These are phyloP conservation scores for Trichoderma hamatum DNA, from an alignment of 2,329 filamentous ascomycete species.

Conservation along the genomic window DNA sequence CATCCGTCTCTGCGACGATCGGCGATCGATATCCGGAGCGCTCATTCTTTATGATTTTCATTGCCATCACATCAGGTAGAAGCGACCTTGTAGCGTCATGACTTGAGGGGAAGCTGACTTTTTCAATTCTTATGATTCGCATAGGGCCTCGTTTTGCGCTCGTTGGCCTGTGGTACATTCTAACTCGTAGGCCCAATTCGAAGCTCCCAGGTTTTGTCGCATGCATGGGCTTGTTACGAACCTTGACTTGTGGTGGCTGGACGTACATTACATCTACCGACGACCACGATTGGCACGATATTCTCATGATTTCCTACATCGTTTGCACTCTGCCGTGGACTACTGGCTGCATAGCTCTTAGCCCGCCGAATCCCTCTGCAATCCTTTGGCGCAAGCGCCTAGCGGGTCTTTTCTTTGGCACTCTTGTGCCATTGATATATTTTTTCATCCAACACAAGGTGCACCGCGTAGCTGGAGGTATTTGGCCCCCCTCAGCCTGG, in stretches of 20 bases:
- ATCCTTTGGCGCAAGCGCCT: slow-evolving; percentile 89
- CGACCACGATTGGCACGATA: slow-evolving; percentile 97
- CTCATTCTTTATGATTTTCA: slow-evolving; percentile 96
- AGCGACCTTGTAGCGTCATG: neutral
- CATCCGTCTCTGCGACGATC: slow-evolving; percentile 94
- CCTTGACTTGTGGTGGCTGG: slow-evolving; percentile 94
- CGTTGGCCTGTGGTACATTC: slow-evolving; percentile 87
- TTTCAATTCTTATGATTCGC: slow-evolving; percentile 11
- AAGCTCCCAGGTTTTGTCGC: slow-evolving; percentile 81
- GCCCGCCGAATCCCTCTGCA: slow-evolving; percentile 79
- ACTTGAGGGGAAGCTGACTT: neutral
- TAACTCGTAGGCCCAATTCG: slow-evolving; percentile 76
- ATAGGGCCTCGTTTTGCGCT: slow-evolving; percentile 86
- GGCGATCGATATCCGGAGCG: slow-evolving; percentile 96
- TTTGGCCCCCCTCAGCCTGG: neutral
- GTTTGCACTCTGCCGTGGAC: slow-evolving; percentile 96
- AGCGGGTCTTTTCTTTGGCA: slow-evolving; percentile 83
- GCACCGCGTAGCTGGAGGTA: slow-evolving; percentile 89
- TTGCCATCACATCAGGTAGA: slow-evolving; percentile 88
- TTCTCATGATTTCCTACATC: slow-evolving; percentile 98
- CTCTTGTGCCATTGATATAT: slow-evolving; percentile 86
- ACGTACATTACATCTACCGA: slow-evolving; percentile 98
- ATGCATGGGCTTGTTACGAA: slow-evolving; percentile 80
- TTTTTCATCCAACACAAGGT: slow-evolving; percentile 99
- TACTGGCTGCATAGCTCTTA: slow-evolving; percentile 82